Evolutionary conservation across 2,329 filamentous ascomycete species (phyloP), one percentile per base, ranked within the genome.

Genomic region (Alternaria triticina): DNA sequence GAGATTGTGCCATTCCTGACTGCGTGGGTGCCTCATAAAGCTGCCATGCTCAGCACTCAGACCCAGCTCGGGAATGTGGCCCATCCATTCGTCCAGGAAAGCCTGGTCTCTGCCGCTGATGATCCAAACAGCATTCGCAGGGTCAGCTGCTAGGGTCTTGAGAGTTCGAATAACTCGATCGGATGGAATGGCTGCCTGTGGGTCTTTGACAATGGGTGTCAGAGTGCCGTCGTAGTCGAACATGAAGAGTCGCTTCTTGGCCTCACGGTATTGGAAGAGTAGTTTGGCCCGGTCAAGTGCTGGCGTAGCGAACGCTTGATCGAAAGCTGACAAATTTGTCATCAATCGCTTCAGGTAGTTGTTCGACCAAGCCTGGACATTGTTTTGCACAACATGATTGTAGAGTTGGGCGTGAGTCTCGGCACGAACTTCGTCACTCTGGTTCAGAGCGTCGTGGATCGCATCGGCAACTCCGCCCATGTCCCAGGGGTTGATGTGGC

Each of bases 171-270:
- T 90, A 22, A 97, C 88, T 22, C 90, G 89, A 71, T 94, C 90
- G 1, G 94, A 95, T 0, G 96, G 96, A 43, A 97, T 90, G 4
- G 96, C 96, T 6, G 93, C 90, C 69, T 91, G 90, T 2, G 96
- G 96, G 74, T 98, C 94, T 71, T 91, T 91, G 59, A 98, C 96
- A 72, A 99, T 98, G 0, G 94, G 86, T 4, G 96, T 98, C 58
- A 99, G 86, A 0, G 96, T 99, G 51, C 96, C 96, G 78, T 99
- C 96, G 75, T 99, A 99, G 82, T 99, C 96, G 77, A 98, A 97
- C 92, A 99, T 95, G 84, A 98, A 97, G 4, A 99, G 85, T 11
- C 96, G 89, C 81, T 92, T 93, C 66, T 87, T 87, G 4, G 93
- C 89, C 43, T 86, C 83, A 64, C 89, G 88, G 80, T 97, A 98